Percentiles rank a stretch among this genome's conserved stretches.
phyloP scores from a whole-genome alignment of 352 stramenopile species.

The Globisporangium irregulare region DNA sequence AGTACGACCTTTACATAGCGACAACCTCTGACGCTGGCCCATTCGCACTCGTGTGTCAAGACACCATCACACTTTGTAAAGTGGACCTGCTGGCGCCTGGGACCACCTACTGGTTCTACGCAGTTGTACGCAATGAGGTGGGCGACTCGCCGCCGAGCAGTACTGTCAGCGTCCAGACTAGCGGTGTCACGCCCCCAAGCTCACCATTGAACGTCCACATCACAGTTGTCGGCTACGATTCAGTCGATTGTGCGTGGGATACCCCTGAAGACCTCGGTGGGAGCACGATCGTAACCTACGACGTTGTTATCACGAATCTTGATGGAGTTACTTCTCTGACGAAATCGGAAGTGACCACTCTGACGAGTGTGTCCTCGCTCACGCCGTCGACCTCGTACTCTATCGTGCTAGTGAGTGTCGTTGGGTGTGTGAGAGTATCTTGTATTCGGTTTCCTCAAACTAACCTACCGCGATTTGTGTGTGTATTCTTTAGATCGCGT shows the following conservation, averaged over 20 bases:
- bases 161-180: conserved; percentile 23
- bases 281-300: conserved; percentile 31
- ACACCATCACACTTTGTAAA: conserved; percentile 23
- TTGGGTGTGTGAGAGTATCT: neutral
- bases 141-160: conserved; percentile 31
- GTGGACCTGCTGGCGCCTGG: conserved; percentile 27
- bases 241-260: conserved; percentile 33
- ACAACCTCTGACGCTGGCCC: conserved; percentile 9
- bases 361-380: conserved; percentile 6
- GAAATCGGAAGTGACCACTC: neutral
- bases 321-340: conserved; percentile 1
- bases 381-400: conserved; percentile 29
- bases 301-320: conserved; percentile 16
- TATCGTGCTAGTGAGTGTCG: conserved; percentile 32
- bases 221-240: conserved; percentile 25
- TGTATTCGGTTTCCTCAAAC: neutral
- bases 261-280: conserved; percentile 37
- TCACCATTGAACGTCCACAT: conserved; percentile 31
- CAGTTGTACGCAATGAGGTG: conserved; percentile 31
- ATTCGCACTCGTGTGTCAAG: conserved; percentile 25
- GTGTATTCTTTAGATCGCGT: conserved; percentile 6
- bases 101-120: conserved; percentile 42
- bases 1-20: conserved; percentile 35
- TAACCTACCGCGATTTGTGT: neutral
- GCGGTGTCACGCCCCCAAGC: conserved; percentile 24